Evolutionary conservation across 352 stramenopile species (phyloP).

Genomic region (Phytophthora rubi): DNA sequence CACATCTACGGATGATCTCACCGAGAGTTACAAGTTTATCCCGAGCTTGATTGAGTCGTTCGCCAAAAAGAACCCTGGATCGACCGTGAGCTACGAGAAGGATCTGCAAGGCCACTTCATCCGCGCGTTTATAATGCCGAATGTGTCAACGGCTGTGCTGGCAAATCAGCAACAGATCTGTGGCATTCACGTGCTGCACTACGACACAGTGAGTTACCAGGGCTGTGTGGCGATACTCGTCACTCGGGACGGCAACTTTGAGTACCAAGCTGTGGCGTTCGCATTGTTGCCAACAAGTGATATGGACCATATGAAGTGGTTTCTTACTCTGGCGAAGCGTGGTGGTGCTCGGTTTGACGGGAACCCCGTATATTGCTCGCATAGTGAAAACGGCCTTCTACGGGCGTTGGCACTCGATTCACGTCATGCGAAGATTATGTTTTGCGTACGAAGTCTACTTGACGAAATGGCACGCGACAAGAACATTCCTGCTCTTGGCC

Average conservation of each 20-base stretch:
- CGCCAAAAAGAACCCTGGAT: slow-evolving; percentile 73
- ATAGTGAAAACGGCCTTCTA: slow-evolving; percentile 65
- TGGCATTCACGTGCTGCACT: slow-evolving; percentile 78
- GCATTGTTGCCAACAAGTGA: slow-evolving; percentile 67
- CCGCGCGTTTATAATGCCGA: slow-evolving; percentile 75
- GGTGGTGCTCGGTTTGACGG: slow-evolving; percentile 57
- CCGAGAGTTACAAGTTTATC: slow-evolving; percentile 86
- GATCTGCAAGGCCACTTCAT: slow-evolving; percentile 70
- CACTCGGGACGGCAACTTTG: slow-evolving; percentile 71
- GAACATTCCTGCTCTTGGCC: slow-evolving; percentile 71
- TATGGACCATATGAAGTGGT: slow-evolving; percentile 81
- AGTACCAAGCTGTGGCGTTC: slow-evolving; percentile 74
- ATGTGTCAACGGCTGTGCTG: slow-evolving; percentile 52
- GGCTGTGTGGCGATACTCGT: slow-evolving; percentile 69
- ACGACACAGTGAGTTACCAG: slow-evolving; percentile 72
- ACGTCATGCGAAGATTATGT: slow-evolving; percentile 68
- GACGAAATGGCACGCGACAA: slow-evolving; percentile 77
- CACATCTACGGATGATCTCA: slow-evolving; percentile 74
- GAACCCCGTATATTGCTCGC: slow-evolving; percentile 63
- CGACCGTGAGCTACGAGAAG: slow-evolving; percentile 67
- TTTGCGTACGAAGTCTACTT: slow-evolving; percentile 73
- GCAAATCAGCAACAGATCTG: slow-evolving; percentile 68
- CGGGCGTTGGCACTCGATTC: slow-evolving; percentile 60
- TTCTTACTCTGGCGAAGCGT: slow-evolving; percentile 60
- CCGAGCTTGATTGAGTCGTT: slow-evolving; percentile 77